Conservation (phyloP, 768 basidiomycete species). For the Phlegmacium glaucopus region DNA sequence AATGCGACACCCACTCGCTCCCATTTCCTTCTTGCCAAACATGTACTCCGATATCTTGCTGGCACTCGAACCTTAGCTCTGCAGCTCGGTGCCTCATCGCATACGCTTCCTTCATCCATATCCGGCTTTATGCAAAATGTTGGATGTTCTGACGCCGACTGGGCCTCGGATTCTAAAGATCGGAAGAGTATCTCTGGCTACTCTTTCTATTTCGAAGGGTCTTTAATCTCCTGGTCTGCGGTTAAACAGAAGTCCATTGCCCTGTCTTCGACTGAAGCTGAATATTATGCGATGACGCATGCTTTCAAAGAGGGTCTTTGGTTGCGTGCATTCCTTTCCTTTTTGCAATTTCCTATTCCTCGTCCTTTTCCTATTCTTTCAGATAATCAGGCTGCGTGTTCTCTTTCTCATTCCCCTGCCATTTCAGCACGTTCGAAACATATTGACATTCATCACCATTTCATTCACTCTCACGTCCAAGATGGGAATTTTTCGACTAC, state of each 20-base stretch:
- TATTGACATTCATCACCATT: not conserved
- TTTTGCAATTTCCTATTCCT: not conserved
- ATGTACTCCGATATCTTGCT: constrained; percentile 28
- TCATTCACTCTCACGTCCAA: not conserved
- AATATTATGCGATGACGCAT: constrained; percentile 33
- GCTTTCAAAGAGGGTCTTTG: constrained; percentile 23
- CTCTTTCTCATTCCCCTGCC: not conserved
- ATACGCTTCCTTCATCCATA: not conserved
- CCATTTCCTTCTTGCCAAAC: constrained; percentile 30
- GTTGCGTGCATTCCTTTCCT: constrained; percentile 21
- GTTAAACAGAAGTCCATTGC: constrained; percentile 31
- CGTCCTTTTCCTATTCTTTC: not conserved
- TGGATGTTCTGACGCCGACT: constrained; percentile 29
- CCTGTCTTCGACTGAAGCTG: constrained; percentile 32
- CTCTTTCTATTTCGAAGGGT: constrained; percentile 26
- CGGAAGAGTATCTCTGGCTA: constrained; percentile 32
- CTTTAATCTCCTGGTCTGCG: constrained; percentile 30
- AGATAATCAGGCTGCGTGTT: not conserved
- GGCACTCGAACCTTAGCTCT: constrained; percentile 22
- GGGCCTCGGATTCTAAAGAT: constrained; percentile 22
- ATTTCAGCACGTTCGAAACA: not conserved
- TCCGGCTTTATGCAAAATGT: constrained; percentile 2
- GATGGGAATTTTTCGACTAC: not conserved
- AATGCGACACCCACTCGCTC: constrained; percentile 1
- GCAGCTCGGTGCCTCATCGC: constrained; percentile 8